Evolutionary conservation across 2,329 filamentous ascomycete genomes (phyloP), one percentile per base, ranked within the genome.

Genomic region (Xylariaceae sp.): DNA sequence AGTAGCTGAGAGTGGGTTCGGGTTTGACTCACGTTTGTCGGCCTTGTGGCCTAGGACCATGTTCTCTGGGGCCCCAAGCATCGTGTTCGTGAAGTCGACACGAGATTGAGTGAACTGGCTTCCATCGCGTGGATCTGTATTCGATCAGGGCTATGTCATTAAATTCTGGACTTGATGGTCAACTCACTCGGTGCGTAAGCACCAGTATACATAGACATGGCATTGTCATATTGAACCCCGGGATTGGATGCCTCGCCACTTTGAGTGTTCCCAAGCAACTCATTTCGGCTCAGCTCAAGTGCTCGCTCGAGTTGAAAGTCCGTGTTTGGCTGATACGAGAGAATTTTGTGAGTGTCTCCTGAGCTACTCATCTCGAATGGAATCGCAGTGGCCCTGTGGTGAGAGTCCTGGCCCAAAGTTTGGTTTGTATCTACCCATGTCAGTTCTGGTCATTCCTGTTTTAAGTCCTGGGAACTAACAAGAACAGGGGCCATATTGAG

Each of bases 1-100:
- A 18, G 64, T 52, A 53, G 35, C 58, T 39, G 13, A 44, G 44
- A 1, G 51, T 55, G 2, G 49, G 4, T n/a, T 35, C 15, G 49
- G 13, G 13, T 10, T 55, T 10, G 10, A 61, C 69, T 59, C 62
- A 71, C 69, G 62, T 50, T 52, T 54, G 53, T 71, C 69, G 51
- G 63, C 47, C 23, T 10, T 9, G 11, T 42, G 37, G 11, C 37
- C 37, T 13, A 57, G 44, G 59, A 69, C 69, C 45, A 62, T 62
- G 13, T 17, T 64, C 23, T 66, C 69, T n/a, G 62, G 64, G 3
- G 68, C 69, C 8, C 69, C 67, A 47, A 63, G 64, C 52, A 69
- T 71, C 37, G 44, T 62, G 58, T 59, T 63, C 57, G n/a, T 51
- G 35, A 44, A 63, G 64, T 18, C 57, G 45, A 37, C 55, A 15